Evolutionary conservation across 345 rosid genomes (phyloP), one percentile per base, ranked within the genome.

Genomic region (Eucalyptus pauciflora): DNA sequence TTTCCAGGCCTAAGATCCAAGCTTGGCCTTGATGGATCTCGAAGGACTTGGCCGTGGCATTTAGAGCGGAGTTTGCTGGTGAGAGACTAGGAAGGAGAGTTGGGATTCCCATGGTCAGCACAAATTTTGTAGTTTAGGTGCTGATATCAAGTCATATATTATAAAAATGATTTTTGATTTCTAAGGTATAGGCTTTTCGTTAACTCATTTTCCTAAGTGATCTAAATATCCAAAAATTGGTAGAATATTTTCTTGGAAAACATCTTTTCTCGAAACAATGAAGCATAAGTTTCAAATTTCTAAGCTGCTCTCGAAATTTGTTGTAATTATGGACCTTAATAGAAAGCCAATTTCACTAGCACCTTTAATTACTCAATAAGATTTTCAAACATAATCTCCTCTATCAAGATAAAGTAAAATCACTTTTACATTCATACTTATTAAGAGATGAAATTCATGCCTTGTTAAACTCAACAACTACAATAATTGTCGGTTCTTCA

Each of bases 401-500:
- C 76, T 2, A 4, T 62, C 33, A 62, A 13, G 15, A 62, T 29
- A 62, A 29, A 15, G 41, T 31, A 7, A 67, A 67, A 67, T 18
- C 20, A 67, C 6, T 67, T 67, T 31, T 4, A 33, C 11, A n/a
- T n/a, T 31, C 20, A 8, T 67, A 15, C 20, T 67, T 4, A 31
- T 67, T 67, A 67, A 31, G 79, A 31, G 79, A 67, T 67, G 16
- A 33, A 67, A 67, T 16, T 31, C 79, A 31, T 7, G 9, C 18
- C 6, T 64, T 67, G 1, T n/a, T 7, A 15, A n/a, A 64, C 76
- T n/a, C 20, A 67, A 16, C 76, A 62, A 62, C 33, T 62, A 6
- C 1, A 62, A 24, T 6, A 67, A 31, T 67, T 31, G 41, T 31
- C 0, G 2, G 6, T 0, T 67, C 5, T n/a, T 14, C 3, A n/a